Percentiles rank a stretch among this genome's conserved stretches.
Conservation (phyloP, 2,329 filamentous ascomycete genomes). For the Diaporthe velutina region DNA sequence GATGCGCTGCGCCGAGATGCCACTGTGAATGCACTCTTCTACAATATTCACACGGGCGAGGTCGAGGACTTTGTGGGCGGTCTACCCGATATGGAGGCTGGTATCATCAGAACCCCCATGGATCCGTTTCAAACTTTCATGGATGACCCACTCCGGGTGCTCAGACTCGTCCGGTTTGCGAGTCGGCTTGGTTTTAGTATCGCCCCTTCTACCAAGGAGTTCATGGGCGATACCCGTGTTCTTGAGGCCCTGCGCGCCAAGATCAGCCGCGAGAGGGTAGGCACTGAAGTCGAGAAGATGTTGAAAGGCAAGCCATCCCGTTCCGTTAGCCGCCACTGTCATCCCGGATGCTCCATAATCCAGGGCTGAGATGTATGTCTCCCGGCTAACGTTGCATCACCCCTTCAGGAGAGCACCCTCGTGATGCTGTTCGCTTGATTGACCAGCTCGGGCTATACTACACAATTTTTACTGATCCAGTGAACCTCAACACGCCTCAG, state of each 20-base stretch:
- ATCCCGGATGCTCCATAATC: neutral
- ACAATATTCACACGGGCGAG: conserved; percentile 83
- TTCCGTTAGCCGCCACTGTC: neutral
- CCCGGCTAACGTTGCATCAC: conserved; percentile 13
- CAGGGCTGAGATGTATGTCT: neutral
- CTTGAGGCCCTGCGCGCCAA: conserved; percentile 84
- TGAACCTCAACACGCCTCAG: conserved; percentile 60
- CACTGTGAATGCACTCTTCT: conserved; percentile 95
- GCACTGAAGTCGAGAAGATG: conserved; percentile 92
- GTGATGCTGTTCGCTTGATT: conserved; percentile 73
- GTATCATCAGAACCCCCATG: conserved; percentile 86
- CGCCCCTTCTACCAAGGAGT: conserved; percentile 74
- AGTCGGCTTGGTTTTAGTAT: conserved; percentile 86
- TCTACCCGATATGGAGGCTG: conserved; percentile 77
- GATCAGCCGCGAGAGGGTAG: conserved; percentile 92
- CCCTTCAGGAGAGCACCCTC: conserved; percentile 67
- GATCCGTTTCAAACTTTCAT: conserved; percentile 93
- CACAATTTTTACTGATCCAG: conserved; percentile 80
- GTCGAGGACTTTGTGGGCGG: conserved; percentile 92
- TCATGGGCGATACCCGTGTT: conserved; percentile 86
- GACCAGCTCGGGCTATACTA: conserved; percentile 76
- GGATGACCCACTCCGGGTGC: conserved; percentile 89
- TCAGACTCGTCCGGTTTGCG: conserved; percentile 90
- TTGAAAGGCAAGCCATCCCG: conserved; percentile 69
- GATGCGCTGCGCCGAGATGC: conserved; percentile 92